Evolutionary conservation across 495 filamentous ascomycete genomes (phyloP).

Genomic region (Penicillium coprophilum): DNA sequence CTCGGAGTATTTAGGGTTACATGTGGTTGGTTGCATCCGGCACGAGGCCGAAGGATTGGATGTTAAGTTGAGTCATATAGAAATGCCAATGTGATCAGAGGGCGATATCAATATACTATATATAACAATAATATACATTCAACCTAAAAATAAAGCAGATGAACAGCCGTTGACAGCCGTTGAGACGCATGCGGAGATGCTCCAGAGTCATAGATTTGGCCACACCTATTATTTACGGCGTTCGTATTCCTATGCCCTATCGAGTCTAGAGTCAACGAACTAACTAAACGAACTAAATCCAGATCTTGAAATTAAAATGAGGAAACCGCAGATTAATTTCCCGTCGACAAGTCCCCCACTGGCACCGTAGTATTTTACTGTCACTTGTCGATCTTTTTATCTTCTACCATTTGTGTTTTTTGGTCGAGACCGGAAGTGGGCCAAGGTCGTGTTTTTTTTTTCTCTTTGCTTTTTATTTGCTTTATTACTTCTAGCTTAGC

Average conservation of each 20-base stretch:
- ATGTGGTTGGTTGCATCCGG: background rate
- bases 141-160: background rate
- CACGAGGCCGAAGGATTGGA: constrained; percentile 22
- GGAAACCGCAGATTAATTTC: constrained; percentile 3
- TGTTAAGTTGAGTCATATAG: background rate
- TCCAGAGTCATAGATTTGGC: too few species aligned
- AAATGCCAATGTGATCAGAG: too few species aligned
- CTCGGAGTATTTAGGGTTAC: background rate
- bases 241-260: too few species aligned
- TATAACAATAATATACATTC: background rate
- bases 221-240: too few species aligned
- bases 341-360: background rate
- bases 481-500: background rate
- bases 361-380: constrained; percentile 10
- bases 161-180: constrained; percentile 5
- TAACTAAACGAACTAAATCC: too few species aligned
- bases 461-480: background rate
- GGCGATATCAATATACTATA: too few species aligned
- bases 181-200: constrained; percentile 14
- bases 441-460: background rate
- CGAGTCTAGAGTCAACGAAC: too few species aligned
- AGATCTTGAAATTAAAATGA: too few species aligned
- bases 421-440: constrained; percentile 12
- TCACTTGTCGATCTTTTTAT: constrained; percentile 1
- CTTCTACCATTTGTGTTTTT: background rate